Conservation (phyloP, 306 rosid species). For the Inga laurina region DNA sequence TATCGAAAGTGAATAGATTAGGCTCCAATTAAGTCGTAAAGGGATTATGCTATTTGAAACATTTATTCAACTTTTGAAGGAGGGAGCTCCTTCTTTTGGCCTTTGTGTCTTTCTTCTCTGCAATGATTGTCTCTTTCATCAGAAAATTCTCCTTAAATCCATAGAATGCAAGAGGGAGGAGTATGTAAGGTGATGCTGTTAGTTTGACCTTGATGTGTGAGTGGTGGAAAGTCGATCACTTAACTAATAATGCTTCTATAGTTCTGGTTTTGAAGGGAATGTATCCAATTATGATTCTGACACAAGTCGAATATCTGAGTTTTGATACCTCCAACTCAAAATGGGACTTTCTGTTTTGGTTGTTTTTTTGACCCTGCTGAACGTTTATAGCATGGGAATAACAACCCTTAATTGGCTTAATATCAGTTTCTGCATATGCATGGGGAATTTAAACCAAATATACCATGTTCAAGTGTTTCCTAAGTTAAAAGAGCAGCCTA, state of each 20-base stretch:
- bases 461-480: neutral
- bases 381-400: neutral
- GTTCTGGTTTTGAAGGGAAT: neutral
- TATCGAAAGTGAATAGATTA: neutral
- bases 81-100: neutral
- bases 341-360: neutral
- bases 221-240: neutral
- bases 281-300: neutral
- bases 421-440: neutral
- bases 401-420: constrained; percentile 1
- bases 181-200: neutral
- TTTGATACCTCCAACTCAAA: neutral
- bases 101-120: neutral
- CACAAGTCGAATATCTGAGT: neutral
- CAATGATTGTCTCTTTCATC: neutral
- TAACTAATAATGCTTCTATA: neutral
- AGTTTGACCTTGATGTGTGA: constrained; percentile 10
- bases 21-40: neutral
- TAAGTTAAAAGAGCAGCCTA: neutral
- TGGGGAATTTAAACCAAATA: constrained; percentile 7
- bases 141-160: neutral
- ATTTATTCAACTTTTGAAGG: neutral
- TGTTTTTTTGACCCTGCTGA: neutral
- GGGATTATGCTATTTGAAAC: neutral
- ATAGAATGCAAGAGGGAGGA: neutral